Percentiles rank a stretch among this genome's conserved stretches.
Conservation (phyloP, 805 yeast genomes). For the Candida caryicola region DNA sequence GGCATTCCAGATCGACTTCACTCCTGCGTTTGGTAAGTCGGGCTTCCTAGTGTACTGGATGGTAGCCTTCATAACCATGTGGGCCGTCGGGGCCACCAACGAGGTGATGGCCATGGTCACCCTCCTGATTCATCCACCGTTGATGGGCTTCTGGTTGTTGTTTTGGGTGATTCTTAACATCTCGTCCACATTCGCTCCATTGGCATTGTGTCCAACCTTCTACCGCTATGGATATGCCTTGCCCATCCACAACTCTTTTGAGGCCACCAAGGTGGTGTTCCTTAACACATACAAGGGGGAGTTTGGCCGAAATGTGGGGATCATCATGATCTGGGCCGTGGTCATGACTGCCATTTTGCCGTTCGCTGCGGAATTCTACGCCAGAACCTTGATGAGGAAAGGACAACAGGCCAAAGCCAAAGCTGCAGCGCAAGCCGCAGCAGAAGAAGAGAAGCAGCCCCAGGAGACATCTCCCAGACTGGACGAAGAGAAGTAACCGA, state of each 20-base stretch:
- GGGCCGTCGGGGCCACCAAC: conserved; percentile 73
- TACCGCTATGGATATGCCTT: conserved; percentile 35
- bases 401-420: too few relatives aligned
- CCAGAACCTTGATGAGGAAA: conserved; percentile 33
- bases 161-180: conserved; percentile 29
- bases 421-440: conserved; percentile 21
- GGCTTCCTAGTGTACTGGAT: conserved; percentile 80
- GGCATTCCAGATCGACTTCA: conserved; percentile 64
- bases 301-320: conserved; percentile 26
- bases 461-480: too few relatives aligned
- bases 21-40: conserved; percentile 55
- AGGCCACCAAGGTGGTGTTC: conserved; percentile 30
- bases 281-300: conserved; percentile 33
- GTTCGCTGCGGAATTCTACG: conserved; percentile 42
- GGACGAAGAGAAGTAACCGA: too few relatives aligned
- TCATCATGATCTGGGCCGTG: conserved; percentile 40
- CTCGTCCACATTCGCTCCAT: conserved; percentile 32
- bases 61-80: conserved; percentile 62
- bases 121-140: conserved; percentile 56
- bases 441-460: not conserved
- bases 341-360: conserved; percentile 46
- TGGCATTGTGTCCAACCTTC: conserved; percentile 31
- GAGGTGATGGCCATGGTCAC: conserved; percentile 59
- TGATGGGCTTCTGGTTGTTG: conserved; percentile 51
- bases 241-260: conserved; percentile 33